Evolutionary conservation across 2,329 filamentous ascomycete genomes (phyloP).

Genomic region (Aspergillus melleus): DNA sequence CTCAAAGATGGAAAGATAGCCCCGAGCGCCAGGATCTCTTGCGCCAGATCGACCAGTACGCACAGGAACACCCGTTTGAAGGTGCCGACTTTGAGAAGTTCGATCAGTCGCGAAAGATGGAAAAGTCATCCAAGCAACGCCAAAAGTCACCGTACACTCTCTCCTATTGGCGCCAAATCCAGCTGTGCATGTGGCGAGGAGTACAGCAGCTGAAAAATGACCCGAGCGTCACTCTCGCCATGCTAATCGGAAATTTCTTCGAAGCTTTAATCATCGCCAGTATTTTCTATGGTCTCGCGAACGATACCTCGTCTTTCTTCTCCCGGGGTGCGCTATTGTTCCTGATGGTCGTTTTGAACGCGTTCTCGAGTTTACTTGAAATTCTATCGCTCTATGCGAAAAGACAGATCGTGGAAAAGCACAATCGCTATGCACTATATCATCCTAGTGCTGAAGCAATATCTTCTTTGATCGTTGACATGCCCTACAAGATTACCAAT

Average conservation of each 20-base stretch:
- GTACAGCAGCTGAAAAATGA: constrained; percentile 73
- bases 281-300: constrained; percentile 75
- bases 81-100: constrained; percentile 29
- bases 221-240: constrained; percentile 66
- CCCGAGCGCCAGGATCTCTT: constrained; percentile 40
- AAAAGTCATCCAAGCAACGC: constrained; percentile 49
- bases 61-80: constrained; percentile 34
- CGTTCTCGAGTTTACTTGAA: constrained; percentile 73
- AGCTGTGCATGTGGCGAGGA: constrained; percentile 75
- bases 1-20: constrained; percentile 52
- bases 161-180: constrained; percentile 70
- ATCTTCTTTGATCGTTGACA: constrained; percentile 26
- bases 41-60: constrained; percentile 35
- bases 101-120: constrained; percentile 32
- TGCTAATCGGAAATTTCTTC: constrained; percentile 63
- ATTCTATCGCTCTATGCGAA: constrained; percentile 22
- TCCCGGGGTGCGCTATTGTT: constrained; percentile 74
- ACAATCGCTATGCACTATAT: constrained; percentile 20
- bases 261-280: constrained; percentile 74
- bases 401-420: constrained; percentile 20
- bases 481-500: constrained; percentile 74
- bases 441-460: constrained; percentile 16
- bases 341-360: constrained; percentile 81
- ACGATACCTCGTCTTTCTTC: constrained; percentile 68
- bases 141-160: constrained; percentile 76